These are phyloP conservation scores for Physaria fendleri DNA, from an alignment of 345 rosid genomes.

Conservation along the genomic window DNA sequence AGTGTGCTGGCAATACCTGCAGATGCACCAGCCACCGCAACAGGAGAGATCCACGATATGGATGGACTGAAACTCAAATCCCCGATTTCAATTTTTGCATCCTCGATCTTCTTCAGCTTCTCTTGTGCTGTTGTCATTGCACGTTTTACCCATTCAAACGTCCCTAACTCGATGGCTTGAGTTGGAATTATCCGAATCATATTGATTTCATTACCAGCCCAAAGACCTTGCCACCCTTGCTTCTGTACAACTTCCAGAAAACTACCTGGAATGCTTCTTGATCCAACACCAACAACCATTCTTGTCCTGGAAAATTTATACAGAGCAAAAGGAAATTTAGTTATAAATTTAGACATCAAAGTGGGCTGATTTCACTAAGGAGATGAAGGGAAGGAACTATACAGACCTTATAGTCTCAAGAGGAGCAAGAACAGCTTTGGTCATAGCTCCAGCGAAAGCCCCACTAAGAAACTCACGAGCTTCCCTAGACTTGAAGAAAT, in stretches of 20 bases:
- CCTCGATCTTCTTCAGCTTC: conserved; percentile 48
- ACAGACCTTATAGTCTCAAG: conserved; percentile 87
- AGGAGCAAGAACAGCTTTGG: conserved; percentile 98
- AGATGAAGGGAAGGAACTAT: background rate
- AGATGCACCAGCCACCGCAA: conserved; percentile 95
- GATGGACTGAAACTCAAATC: conserved; percentile 49
- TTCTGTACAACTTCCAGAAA: conserved; percentile 76
- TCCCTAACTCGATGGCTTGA: conserved; percentile 92
- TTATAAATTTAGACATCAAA: background rate
- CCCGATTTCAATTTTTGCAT: conserved; percentile 61
- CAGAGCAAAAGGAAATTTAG: background rate
- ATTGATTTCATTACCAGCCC: conserved; percentile 97
- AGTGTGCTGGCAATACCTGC: conserved; percentile 91
- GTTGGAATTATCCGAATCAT: conserved; percentile 93
- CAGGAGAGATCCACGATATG: conserved; percentile 83
- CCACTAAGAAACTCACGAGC: conserved; percentile 92
- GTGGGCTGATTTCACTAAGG: background rate
- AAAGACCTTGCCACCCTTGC: conserved; percentile 96
- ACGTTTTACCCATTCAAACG: conserved; percentile 91
- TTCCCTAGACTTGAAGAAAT: conserved; percentile 62
- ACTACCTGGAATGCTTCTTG: conserved; percentile 81
- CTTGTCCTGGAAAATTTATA: conserved; percentile 61
- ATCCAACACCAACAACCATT: conserved; percentile 98
- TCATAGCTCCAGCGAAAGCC: conserved; percentile 97
- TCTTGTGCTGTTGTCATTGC: conserved; percentile 63